Percentiles rank a stretch among this genome's conserved stretches.
Conservation (phyloP, 1,139 yeast species). For the Yamadazyma songkhlaensis region DNA sequence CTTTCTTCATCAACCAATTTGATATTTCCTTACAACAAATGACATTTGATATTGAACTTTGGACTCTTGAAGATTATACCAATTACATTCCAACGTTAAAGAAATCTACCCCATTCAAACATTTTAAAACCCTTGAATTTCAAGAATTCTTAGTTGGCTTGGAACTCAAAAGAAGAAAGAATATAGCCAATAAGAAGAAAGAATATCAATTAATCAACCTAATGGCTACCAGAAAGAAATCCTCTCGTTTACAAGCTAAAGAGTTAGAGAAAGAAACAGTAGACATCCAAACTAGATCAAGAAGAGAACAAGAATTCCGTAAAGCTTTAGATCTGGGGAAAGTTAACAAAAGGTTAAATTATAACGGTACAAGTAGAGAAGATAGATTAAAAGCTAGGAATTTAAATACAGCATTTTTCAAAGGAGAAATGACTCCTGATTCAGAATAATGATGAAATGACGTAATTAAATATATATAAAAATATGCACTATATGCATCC, state of each 20-base stretch:
- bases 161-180: slow-evolving; percentile 37
- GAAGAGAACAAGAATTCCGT: slow-evolving; percentile 33
- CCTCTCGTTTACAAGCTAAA: slow-evolving; percentile 49
- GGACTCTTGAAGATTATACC: slow-evolving; percentile 32
- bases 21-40: slow-evolving; percentile 25
- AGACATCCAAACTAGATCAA: slow-evolving; percentile 24
- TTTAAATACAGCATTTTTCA: slow-evolving; percentile 10
- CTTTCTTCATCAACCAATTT: slow-evolving; percentile 25
- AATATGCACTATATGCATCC: neutral
- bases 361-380: slow-evolving; percentile 33
- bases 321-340: slow-evolving; percentile 38
- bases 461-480: slow-evolving; percentile 1
- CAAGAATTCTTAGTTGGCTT: slow-evolving; percentile 17
- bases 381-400: slow-evolving; percentile 40
- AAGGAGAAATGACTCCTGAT: neutral
- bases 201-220: slow-evolving; percentile 48
- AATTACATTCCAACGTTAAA: slow-evolving; percentile 20
- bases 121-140: slow-evolving; percentile 15
- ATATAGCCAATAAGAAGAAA: slow-evolving; percentile 40
- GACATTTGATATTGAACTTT: slow-evolving; percentile 30
- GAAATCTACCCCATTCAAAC: slow-evolving; percentile 17
- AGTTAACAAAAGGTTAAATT: slow-evolving; percentile 16
- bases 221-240: slow-evolving; percentile 48
- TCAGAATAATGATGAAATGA: neutral
- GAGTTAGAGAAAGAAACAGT: slow-evolving; percentile 45